Base-by-base conservation (phyloP, 23 red algal species). In the Chondrus crispus region DNA sequence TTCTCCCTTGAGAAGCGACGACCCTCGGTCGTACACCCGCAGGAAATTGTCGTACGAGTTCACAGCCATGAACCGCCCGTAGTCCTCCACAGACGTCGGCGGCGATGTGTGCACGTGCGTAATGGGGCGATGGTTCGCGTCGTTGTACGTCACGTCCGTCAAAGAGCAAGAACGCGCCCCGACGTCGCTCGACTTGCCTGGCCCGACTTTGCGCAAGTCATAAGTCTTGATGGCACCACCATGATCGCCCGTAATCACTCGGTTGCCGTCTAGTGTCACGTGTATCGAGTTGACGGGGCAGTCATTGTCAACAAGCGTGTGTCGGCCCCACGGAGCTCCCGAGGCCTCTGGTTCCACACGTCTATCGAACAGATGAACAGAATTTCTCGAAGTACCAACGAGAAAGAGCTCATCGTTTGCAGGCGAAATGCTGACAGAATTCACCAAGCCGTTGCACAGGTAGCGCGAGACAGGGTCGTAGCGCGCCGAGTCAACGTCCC, bases 11-110 rank as follows among this genome's bases (percentile, higher is more conserved):
- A 93, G 66, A 16, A 91, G 18, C 46, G 74, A 74, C 43, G 46
- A 55, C 13, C 85, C 91, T 42, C 90, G 63, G 42, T 95, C 92
- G 44, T 97, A 97, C 12, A 97, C 84, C 2, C 95, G 81, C 40
- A 97, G 63, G 28, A 45, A 91, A 24, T 93, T 82, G 48, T 97
- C 95, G 68, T 93, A 97, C 12, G 91, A 77, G 70, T 97, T 97
- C 22, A 97, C 95, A 2, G 95, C 81, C 57, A 97, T 72, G 73
- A 85, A 92, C 28, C 93, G 75, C 11, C 93, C 93, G 29, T 87
- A 64, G 26, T 93, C 89, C 40, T 93, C 89, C 29, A 47, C 89
- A 82, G 29, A 32, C 26, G 39, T 42, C 77, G 88, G 72, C 8
- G 62, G 93, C 10, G 78, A 84, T 16, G 71, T 63, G 29, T 91